Conservation (phyloP, 805 yeast genomes). For the Monosporozyma aerobia region DNA sequence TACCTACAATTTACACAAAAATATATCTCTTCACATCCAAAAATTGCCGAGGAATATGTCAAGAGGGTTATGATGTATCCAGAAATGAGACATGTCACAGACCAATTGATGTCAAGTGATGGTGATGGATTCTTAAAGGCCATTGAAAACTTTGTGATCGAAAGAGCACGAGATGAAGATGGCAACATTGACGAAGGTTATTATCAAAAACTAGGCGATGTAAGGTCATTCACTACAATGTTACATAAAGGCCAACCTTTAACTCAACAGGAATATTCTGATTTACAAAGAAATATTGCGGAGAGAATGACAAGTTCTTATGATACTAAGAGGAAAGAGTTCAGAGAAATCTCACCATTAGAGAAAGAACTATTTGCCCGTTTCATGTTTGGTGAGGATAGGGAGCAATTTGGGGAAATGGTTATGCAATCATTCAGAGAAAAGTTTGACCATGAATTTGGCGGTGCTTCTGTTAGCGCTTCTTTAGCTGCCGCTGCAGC, state of each 20-base stretch:
- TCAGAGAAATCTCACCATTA: conserved; percentile 20
- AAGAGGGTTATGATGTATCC: conserved; percentile 28
- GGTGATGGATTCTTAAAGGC: conserved; percentile 72
- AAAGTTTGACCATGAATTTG: conserved; percentile 17
- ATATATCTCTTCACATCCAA: conserved; percentile 28
- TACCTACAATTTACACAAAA: conserved; percentile 25
- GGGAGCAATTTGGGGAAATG: conserved; percentile 21
- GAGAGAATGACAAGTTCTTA: conserved; percentile 26
- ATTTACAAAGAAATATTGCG: conserved; percentile 26
- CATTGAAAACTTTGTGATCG: conserved; percentile 65
- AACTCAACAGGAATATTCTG: conserved; percentile 24
- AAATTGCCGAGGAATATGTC: conserved; percentile 28
- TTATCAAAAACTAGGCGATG: conserved; percentile 14
- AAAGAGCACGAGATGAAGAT: conserved; percentile 17
- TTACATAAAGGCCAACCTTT: conserved; percentile 25
- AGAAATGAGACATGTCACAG: conserved; percentile 58
- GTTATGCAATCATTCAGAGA: conserved; percentile 24
- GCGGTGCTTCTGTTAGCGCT: conserved; percentile 17
- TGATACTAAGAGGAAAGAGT: conserved; percentile 21
- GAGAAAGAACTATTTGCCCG: conserved; percentile 26
- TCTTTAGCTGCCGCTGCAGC: conserved; percentile 25
- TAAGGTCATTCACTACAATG: conserved; percentile 23
- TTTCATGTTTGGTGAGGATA: conserved; percentile 26
- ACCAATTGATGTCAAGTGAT: conserved; percentile 59
- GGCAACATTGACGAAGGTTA: conserved; percentile 5